Conservation (phyloP, 192 early-diverging fungal species). For the Lobosporangium transversale region DNA sequence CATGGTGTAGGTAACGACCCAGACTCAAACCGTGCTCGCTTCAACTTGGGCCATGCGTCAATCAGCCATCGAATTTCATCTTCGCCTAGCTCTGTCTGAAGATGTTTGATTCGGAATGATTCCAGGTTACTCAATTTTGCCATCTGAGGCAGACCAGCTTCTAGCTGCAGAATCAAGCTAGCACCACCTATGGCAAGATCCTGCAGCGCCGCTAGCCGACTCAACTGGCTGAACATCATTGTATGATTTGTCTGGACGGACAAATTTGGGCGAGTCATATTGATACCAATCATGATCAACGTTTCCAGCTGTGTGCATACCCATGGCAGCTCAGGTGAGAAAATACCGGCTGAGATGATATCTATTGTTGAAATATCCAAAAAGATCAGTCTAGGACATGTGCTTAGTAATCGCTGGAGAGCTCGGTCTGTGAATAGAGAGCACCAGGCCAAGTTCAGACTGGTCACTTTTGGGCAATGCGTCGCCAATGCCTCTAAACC, state of each 20-base stretch:
- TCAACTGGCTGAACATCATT: constrained; percentile 42
- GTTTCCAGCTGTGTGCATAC: constrained; percentile 29
- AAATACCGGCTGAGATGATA: constrained; percentile 22
- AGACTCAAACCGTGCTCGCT: constrained; percentile 26
- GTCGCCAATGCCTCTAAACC: constrained; percentile 12
- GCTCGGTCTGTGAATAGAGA: constrained; percentile 23
- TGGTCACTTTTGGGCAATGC: constrained; percentile 22
- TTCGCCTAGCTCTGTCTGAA: constrained; percentile 25
- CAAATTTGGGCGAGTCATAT: constrained; percentile 22
- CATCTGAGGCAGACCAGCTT: constrained; percentile 25
- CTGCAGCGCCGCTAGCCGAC: constrained; percentile 23
- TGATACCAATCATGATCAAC: constrained; percentile 28
- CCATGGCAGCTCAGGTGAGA: constrained; percentile 17
- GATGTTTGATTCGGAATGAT: constrained; percentile 28
- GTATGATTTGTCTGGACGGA: constrained; percentile 12
- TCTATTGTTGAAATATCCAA: constrained; percentile 27
- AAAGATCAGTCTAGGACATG: constrained; percentile 5
- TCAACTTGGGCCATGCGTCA: constrained; percentile 44
- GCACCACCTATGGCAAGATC: constrained; percentile 43
- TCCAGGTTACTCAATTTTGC: constrained; percentile 17
- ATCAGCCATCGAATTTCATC: constrained; percentile 51
- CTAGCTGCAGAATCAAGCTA: constrained; percentile 16
- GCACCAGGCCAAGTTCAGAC: constrained; percentile 33
- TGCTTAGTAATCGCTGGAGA: constrained; percentile 8
- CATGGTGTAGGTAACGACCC: constrained; percentile 29